Conservation (phyloP, 2,329 filamentous ascomycete species). For the Dothidotthia symphoricarpi region DNA sequence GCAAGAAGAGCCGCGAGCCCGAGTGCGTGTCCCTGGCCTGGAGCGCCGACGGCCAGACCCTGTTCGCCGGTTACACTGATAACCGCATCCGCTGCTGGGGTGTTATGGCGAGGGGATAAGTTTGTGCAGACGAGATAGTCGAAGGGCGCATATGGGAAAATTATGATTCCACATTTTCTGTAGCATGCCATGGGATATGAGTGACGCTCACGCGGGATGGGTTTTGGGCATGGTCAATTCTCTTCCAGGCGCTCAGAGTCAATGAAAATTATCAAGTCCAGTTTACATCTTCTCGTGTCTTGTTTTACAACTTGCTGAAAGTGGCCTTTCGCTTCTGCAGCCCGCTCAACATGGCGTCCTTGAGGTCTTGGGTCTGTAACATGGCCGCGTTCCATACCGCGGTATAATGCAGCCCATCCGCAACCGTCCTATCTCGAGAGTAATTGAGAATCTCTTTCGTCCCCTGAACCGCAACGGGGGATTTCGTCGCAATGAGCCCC, state of each 20-base stretch:
- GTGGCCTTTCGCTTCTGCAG: constrained; percentile 74
- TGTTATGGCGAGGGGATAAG: constrained; percentile 45
- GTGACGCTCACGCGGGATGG: constrained; percentile 37
- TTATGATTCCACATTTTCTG: constrained; percentile 42
- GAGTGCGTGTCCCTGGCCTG: constrained; percentile 97
- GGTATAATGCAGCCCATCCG: constrained; percentile 79
- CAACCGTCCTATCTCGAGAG: constrained; percentile 72
- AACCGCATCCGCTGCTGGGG: constrained; percentile 64
- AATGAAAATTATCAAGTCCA: constrained; percentile 47
- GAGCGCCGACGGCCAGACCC: constrained; percentile 96
- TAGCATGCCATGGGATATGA: constrained; percentile 42
- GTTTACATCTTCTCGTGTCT: constrained; percentile 1
- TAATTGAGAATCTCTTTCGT: constrained; percentile 87
- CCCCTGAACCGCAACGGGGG: constrained; percentile 80
- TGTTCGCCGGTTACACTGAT: constrained; percentile 99
- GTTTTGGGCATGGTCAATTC: constrained; percentile 37
- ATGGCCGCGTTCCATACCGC: constrained; percentile 83
- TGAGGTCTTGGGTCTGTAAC: constrained; percentile 76
- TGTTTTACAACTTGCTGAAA: constrained; percentile 74
- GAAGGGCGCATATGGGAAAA: constrained; percentile 34
- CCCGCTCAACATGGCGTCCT: constrained; percentile 70
- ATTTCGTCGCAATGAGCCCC: constrained; percentile 69
- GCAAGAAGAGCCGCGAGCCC: constrained; percentile 98
- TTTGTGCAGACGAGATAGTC: constrained; percentile 25
- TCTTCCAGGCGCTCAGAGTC: constrained; percentile 45